Evolutionary conservation across 108 stramenopile genomes (phyloP).

Genomic region (Cyclotella baltica): DNA sequence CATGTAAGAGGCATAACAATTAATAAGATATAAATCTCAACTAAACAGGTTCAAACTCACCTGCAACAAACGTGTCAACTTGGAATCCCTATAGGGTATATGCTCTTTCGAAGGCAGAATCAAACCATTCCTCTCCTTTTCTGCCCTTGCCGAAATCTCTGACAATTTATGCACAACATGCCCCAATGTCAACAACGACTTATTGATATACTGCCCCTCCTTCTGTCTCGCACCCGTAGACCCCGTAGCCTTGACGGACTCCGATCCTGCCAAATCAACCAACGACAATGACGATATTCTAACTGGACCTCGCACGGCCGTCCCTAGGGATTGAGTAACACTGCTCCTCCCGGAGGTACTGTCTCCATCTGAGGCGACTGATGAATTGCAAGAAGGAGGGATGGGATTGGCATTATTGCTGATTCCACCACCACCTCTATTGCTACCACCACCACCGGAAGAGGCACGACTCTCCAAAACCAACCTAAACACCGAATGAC

Average conservation of each 20-base stretch:
- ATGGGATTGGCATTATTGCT: neutral
- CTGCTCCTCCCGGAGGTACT: conserved; percentile 54
- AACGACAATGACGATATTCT: conserved; percentile 72
- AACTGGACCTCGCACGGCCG: conserved; percentile 43
- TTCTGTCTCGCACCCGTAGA: conserved; percentile 84
- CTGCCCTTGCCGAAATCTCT: conserved; percentile 50
- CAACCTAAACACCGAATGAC: conserved; percentile 91
- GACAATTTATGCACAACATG: conserved; percentile 88
- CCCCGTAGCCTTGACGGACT: conserved; percentile 82
- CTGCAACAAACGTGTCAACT: conserved; percentile 94
- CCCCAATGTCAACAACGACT: conserved; percentile 92
- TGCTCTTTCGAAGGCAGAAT: conserved; percentile 38
- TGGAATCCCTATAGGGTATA: conserved; percentile 90
- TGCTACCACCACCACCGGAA: conserved; percentile 3
- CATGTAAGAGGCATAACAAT: too few relatives aligned
- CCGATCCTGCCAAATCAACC: conserved; percentile 90
- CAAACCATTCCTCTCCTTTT: conserved; percentile 24
- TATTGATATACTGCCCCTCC: conserved; percentile 99
- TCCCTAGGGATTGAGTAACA: conserved; percentile 65
- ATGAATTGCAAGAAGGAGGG: conserved; percentile 40
- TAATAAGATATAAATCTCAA: too few relatives aligned
- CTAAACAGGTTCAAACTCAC: too few relatives aligned
- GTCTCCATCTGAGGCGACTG: conserved; percentile 34
- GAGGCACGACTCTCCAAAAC: conserved; percentile 81
- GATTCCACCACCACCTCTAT: conserved; percentile 1